A percentile compares a stretch with the other conserved stretches of the same genome.
phyloP scores from a whole-genome alignment of 2,329 filamentous ascomycete genomes.

The Neofusicoccum sp. region DNA sequence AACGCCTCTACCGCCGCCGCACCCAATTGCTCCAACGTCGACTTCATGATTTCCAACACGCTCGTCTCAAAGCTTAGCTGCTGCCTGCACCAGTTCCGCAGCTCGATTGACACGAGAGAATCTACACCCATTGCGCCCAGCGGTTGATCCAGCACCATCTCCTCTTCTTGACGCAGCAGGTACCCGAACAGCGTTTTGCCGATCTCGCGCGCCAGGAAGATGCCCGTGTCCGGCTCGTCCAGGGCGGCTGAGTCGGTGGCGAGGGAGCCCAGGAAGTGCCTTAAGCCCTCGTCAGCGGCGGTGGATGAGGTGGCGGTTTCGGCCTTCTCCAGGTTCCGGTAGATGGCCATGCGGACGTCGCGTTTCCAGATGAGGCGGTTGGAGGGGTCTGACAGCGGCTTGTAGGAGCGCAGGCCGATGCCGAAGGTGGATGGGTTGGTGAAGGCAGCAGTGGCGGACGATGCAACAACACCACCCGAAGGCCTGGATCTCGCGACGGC shows the following conservation, averaged over 20 bases:
- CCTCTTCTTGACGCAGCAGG: slow-evolving; percentile 27
- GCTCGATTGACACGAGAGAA: slow-evolving; percentile 40
- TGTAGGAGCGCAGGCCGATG: slow-evolving; percentile 27
- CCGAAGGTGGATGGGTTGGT: neutral
- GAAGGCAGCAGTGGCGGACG: neutral
- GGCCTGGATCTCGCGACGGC: neutral
- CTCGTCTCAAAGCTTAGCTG: slow-evolving; percentile 34
- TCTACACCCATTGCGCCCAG: slow-evolving; percentile 36
- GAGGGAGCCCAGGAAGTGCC: slow-evolving; percentile 21
- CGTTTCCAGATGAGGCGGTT: slow-evolving; percentile 27
- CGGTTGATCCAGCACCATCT: slow-evolving; percentile 23
- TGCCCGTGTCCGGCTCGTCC: slow-evolving; percentile 5
- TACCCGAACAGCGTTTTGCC: slow-evolving; percentile 27
- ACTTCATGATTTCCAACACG: slow-evolving; percentile 32
- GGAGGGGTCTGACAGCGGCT: slow-evolving; percentile 26
- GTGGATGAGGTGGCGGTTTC: neutral
- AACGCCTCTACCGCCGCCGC: too few relatives aligned
- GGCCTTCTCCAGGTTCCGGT: slow-evolving; percentile 25
- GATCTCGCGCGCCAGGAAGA: slow-evolving; percentile 28
- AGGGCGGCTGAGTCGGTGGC: slow-evolving; percentile 24
- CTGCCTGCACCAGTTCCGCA: slow-evolving; percentile 44
- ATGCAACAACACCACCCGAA: neutral
- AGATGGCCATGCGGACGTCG: slow-evolving; percentile 31
- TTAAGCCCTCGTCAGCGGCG: slow-evolving; percentile 20
- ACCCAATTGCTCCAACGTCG: too few relatives aligned